phyloP scores from a whole-genome alignment of 805 yeast species.

The Candida chauliodis region DNA sequence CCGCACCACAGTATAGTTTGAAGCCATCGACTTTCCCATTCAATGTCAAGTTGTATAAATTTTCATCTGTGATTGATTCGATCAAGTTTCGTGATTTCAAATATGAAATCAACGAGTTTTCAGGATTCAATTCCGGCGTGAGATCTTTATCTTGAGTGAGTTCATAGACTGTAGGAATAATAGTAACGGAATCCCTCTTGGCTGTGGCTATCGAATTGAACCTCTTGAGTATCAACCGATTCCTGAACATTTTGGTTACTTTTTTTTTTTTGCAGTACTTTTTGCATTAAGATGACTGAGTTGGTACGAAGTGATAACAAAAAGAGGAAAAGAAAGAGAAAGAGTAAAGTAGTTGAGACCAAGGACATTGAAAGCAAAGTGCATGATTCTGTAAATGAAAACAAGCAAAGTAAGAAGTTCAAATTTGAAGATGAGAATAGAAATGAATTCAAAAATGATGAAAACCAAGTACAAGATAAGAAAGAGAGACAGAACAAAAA shows the following conservation, averaged over 20 bases:
- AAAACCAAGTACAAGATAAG: too few relatives aligned
- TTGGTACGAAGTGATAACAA: conserved; percentile 4
- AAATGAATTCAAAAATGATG: neutral
- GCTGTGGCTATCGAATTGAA: conserved; percentile 7
- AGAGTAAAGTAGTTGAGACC: conserved; percentile 15
- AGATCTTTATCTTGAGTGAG: conserved; percentile 16
- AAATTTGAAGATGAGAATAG: conserved; percentile 17
- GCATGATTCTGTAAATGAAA: conserved; percentile 1
- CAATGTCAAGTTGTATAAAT: conserved; percentile 30
- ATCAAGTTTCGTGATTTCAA: conserved; percentile 34
- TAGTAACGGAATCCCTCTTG: conserved; percentile 24
- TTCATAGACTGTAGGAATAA: conserved; percentile 33
- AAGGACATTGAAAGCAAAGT: too few relatives aligned
- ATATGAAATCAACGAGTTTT: conserved; percentile 32
- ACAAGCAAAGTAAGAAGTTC: conserved; percentile 21
- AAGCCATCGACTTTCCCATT: conserved; percentile 31
- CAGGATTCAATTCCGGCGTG: conserved; percentile 20
- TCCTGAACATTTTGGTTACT: neutral
- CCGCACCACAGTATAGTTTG: conserved; percentile 89
- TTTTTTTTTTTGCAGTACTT: conserved; percentile 1
- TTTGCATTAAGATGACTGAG: conserved; percentile 6
- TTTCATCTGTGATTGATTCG: conserved; percentile 37
- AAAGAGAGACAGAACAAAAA: too few relatives aligned
- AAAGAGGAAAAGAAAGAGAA: conserved; percentile 30
- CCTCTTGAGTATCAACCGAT: neutral